phyloP scores from a whole-genome alignment of 805 yeast genomes.

The Zygotorulaspora sp. region DNA sequence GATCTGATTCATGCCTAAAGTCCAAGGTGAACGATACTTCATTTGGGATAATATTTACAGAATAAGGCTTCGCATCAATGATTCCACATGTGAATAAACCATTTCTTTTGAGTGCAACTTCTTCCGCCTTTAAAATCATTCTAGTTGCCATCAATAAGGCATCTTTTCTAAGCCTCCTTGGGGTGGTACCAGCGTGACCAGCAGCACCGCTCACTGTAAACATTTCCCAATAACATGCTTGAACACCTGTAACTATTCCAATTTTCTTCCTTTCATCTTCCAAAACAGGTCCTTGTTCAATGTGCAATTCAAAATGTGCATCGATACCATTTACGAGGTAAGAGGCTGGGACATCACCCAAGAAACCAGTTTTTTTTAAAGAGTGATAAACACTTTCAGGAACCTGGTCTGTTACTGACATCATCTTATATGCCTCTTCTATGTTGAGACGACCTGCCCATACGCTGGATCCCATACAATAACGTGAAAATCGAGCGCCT shows the following conservation, averaged over 20 bases:
- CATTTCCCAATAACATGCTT: constrained; percentile 58
- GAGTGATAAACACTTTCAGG: constrained; percentile 48
- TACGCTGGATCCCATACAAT: constrained; percentile 58
- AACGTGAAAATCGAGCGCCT: constrained; percentile 65
- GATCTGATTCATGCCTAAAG: constrained; percentile 50
- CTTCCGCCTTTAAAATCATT: constrained; percentile 51
- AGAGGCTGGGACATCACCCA: constrained; percentile 46
- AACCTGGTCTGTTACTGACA: constrained; percentile 47
- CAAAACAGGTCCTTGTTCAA: constrained; percentile 68
- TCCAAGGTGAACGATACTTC: constrained; percentile 54
- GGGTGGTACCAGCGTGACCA: constrained; percentile 71
- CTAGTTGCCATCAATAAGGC: constrained; percentile 53
- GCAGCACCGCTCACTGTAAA: constrained; percentile 53
- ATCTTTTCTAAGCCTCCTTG: constrained; percentile 53
- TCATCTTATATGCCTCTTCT: constrained; percentile 45
- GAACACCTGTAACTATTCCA: constrained; percentile 64
- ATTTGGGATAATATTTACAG: constrained; percentile 62
- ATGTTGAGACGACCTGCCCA: constrained; percentile 50
- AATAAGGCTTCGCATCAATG: constrained; percentile 49
- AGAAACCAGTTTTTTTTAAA: constrained; percentile 54
- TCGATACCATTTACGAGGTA: constrained; percentile 48
- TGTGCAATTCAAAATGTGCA: constrained; percentile 67
- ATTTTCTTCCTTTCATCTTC: constrained; percentile 50
- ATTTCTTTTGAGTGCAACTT: constrained; percentile 44
- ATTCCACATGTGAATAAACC: constrained; percentile 58